A percentile compares a stretch with the other conserved stretches of the same genome.
These are phyloP conservation scores for Scenedesmus sp. DNA, from an alignment of 163 green algal genomes.

Conservation along the genomic window DNA sequence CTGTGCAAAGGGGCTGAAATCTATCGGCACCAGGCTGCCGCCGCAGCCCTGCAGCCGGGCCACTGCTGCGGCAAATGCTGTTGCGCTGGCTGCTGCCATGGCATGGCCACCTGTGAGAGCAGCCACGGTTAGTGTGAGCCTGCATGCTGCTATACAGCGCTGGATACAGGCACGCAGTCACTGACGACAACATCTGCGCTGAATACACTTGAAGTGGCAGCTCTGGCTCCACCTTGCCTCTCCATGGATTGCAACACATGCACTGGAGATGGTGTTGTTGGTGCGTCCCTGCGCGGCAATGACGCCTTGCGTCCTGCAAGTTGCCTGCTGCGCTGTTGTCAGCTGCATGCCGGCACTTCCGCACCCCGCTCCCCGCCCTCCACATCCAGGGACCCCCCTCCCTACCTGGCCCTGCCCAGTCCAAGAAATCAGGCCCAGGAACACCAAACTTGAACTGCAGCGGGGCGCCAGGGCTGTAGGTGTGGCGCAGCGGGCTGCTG, in stretches of 20 bases:
- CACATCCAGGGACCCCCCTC: background rate
- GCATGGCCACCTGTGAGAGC: constrained; percentile 49
- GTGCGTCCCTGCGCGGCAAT: too few species aligned
- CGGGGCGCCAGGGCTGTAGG: background rate
- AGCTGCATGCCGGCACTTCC: too few species aligned
- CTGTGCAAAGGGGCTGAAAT: constrained; percentile 80
- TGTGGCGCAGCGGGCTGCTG: background rate
- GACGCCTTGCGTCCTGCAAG: too few species aligned
- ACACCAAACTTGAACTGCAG: constrained; percentile 79
- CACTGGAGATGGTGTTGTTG: background rate
- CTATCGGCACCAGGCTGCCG: constrained; percentile 68
- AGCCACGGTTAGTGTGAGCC: background rate
- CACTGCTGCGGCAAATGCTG: constrained; percentile 59
- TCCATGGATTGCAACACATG: background rate
- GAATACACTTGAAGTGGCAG: too few species aligned
- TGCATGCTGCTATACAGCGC: background rate
- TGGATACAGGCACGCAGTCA: background rate
- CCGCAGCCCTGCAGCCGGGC: constrained; percentile 58
- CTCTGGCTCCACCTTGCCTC: too few species aligned
- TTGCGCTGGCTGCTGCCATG: constrained; percentile 60
- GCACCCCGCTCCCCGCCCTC: background rate
- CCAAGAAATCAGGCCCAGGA: constrained; percentile 65
- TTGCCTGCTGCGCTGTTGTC: too few species aligned
- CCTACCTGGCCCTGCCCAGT: constrained; percentile 74
- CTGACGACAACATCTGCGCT: too few species aligned